These are phyloP conservation scores for Dendrocalamus sinicus DNA, from an alignment of 176 grass and related monocot species.

Conservation along the genomic window DNA sequence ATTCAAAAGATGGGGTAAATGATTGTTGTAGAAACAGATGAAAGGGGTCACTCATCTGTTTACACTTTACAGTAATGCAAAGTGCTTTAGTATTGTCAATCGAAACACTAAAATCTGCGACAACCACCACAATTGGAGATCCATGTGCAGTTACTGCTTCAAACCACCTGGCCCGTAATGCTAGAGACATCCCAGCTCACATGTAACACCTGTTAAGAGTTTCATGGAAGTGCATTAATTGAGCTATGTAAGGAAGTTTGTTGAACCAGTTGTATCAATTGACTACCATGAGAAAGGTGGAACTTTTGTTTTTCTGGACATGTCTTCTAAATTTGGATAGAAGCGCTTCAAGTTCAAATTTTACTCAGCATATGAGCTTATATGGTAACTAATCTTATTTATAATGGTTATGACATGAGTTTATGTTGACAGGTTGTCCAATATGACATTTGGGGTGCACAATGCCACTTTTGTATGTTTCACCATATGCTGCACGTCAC, in stretches of 20 bases:
- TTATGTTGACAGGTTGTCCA: slow-evolving; percentile 21
- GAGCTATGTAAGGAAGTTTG: background rate
- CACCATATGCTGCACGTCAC: background rate
- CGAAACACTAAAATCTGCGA: background rate
- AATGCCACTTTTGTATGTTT: slow-evolving; percentile 28
- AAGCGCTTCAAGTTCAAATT: background rate
- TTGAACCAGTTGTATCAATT: slow-evolving; percentile 22
- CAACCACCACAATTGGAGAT: background rate
- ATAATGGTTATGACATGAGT: background rate
- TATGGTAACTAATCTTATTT: background rate
- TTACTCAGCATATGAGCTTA: background rate
- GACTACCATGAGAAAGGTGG: slow-evolving; percentile 7
- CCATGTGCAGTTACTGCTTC: background rate
- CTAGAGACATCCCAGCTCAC: background rate
- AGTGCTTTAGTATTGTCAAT: background rate
- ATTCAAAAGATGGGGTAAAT: background rate
- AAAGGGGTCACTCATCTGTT: background rate
- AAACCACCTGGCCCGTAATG: background rate
- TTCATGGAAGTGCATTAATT: slow-evolving; percentile 11
- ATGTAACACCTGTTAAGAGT: background rate
- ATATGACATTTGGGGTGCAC: background rate
- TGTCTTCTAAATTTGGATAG: background rate
- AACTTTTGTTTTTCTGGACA: slow-evolving; percentile 22
- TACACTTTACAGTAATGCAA: background rate
- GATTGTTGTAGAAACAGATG: background rate